Base-by-base conservation (phyloP, 129 eudicot genomes). In the Escallonia herrerae region DNA sequence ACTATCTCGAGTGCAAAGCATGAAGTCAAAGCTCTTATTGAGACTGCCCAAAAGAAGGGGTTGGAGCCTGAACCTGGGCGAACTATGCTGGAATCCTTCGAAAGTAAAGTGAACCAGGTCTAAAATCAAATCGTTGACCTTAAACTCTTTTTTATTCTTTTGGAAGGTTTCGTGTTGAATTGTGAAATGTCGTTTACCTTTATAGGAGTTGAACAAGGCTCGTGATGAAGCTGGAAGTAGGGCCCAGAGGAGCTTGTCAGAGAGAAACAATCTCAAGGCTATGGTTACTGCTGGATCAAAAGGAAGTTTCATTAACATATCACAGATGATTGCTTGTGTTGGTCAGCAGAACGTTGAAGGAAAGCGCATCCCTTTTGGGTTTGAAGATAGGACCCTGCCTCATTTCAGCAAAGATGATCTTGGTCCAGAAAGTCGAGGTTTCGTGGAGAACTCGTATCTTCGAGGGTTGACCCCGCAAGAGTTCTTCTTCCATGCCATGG, bases 181-280 rank as follows among this genome's bases (percentile, higher is more conserved):
- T 51, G 4, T 51, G 56, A 51, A 3, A 60, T 13, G 40, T 41
- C 3, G 47, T 60, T 14, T 22, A 11, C n/a, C 3, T 11, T 51
- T 51, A 51, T 8, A 83, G 89, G 90, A 80, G 72, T 70, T 83
- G 65, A 83, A 83, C 65, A 83, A 80, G 76, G 90, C 90, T 49
- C 90, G 90, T 79, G 90, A 83, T 83, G 90, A 83, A 63, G 90
- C 90, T 62, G 88, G 90, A 73, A 83, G 83, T 74, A 76, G 83
- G 80, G 90, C 90, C 9, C 78, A 80, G 70, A 83, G 69, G 69
- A 83, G 86, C 54, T 77, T 83, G 65, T 70, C 90, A 39, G 90
- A 83, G 76, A 83, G 83, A 56, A 83, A 83, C 73, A 83, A 83
- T 61, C 83, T 83, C 33, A 83, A 83, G 72, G 90, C 90, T 10